Evolutionary conservation across 139 green algal species (phyloP).

Genomic region (Chlamydomonas eustigma): DNA sequence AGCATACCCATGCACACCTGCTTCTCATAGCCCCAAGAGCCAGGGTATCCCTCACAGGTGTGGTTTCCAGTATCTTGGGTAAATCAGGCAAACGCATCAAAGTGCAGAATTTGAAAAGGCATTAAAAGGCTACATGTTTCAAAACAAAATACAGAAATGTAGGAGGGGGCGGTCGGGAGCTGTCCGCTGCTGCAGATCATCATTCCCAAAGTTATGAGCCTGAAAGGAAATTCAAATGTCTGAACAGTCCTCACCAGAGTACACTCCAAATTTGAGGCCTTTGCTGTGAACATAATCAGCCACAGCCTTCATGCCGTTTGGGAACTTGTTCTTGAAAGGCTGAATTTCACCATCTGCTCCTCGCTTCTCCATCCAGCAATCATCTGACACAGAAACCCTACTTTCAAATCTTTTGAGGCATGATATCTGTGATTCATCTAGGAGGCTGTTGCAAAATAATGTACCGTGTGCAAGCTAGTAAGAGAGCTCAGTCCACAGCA

Average conservation of each 20-base stretch:
- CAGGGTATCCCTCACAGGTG: conserved; percentile 69
- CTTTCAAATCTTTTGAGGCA: neutral
- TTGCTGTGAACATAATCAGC: conserved; percentile 47
- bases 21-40: conserved; percentile 35
- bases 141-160: too few species aligned
- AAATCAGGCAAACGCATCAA: too few species aligned
- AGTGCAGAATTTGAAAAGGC: too few species aligned
- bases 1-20: conserved; percentile 27
- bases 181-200: too few species aligned
- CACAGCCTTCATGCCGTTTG: conserved; percentile 39
- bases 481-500: too few species aligned
- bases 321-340: conserved; percentile 42
- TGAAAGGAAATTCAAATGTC: too few species aligned
- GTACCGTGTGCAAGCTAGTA: too few species aligned
- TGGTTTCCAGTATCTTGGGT: conserved; percentile 34
- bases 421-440: neutral
- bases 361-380: conserved; percentile 46
- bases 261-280: conserved; percentile 71
- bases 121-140: too few species aligned
- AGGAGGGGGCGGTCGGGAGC: too few species aligned
- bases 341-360: conserved; percentile 27
- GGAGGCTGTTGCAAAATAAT: neutral
- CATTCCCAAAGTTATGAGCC: too few species aligned
- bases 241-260: conserved; percentile 54
- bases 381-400: neutral